Evolutionary conservation across 2,329 filamentous ascomycete species (phyloP), one percentile per base, ranked within the genome.

Genomic region (Pleomassaria siparia): DNA sequence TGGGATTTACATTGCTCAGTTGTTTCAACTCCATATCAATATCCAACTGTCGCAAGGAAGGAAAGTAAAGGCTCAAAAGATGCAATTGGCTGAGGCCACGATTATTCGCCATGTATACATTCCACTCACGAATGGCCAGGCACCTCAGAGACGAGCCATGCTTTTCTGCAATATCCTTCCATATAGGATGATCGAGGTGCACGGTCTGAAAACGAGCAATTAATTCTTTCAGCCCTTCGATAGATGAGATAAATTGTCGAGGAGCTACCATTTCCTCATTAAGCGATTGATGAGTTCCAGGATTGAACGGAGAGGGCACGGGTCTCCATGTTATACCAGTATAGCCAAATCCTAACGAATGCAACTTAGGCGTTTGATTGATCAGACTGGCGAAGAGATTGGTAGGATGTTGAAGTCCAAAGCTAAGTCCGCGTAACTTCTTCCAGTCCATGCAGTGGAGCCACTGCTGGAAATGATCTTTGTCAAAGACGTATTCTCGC

Each of bases 401-500:
- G 10, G 9, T n/a, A 7, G 33, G 33, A 20, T 32, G 45, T 21
- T 42, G 20, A 4, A 32, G 13, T n/a, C 42, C 51, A 13, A 59
- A 43, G 2, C 18, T 41, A 9, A 61, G 51, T 2, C 46, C 44
- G 24, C 46, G 47, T 11, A 61, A 40, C 10, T 35, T 50, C 0
- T 10, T 40, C 37, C 49, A 49, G 24, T 58, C 43, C 16, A 56
- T 46, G 22, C 32, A 55, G 2, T 35, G 24, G 13, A 50, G 35
- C 11, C 56, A 47, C 2, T 2, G 22, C 4, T 18, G 11, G 15
- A 53, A 58, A 24, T 59, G 56, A 0, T 43, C 13, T 2, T 40
- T 10, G 36, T 47, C 44, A 9, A 58, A 50, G 28, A n/a, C 26
- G 32, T 58, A 59, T 12, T 28, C 44, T 4, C n/a, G 53, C 2